Evolutionary conservation across 805 yeast genomes (phyloP), one percentile per base, ranked within the genome.

Genomic region (Saccharomycopsis schoenii): DNA sequence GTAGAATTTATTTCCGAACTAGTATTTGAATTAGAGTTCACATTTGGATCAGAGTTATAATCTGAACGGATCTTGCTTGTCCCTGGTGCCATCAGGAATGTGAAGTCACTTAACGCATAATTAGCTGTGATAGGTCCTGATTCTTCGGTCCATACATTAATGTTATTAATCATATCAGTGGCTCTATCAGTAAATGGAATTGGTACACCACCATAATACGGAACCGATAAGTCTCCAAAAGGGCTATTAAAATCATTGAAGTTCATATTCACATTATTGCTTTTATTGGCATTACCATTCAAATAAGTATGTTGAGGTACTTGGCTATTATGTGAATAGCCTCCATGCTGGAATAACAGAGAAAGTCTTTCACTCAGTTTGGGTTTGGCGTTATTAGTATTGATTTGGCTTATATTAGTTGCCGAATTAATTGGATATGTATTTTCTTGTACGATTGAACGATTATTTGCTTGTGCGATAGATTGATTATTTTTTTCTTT

Each of bases 91-190:
- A 47, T 47, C 52, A 47, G 52, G 12, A 47, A 47, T 86, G 52
- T 36, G 60, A 59, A 37, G 47, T 56, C 58, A 55, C 62, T 51
- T 54, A 50, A n/a, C 36, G 67, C 60, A 36, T 59, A 41, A 65
- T 67, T 59, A 66, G 69, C 12, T 61, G 62, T 58, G 15, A 59
- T 58, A 34, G 66, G 78, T 41, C 78, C 79, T 40, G 74, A 71
- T 62, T 76, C 78, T 19, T 79, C 81, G 0, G 85, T 82, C 87
- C 87, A 83, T 0, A 78, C 79, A 0, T 84, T 80, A 42, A 83
- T 83, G 66, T 82, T 81, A 67, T 76, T 81, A 66, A 83, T 83
- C 87, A 83, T 83, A 39, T 78, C 78, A 50, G 81, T 82, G 0
- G 85, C 80, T 29, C 84, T 76, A 14, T 79, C 80, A 54, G 68